Base-by-base conservation (phyloP, 768 basidiomycete species). In the Lactarius akahatsu region DNA sequence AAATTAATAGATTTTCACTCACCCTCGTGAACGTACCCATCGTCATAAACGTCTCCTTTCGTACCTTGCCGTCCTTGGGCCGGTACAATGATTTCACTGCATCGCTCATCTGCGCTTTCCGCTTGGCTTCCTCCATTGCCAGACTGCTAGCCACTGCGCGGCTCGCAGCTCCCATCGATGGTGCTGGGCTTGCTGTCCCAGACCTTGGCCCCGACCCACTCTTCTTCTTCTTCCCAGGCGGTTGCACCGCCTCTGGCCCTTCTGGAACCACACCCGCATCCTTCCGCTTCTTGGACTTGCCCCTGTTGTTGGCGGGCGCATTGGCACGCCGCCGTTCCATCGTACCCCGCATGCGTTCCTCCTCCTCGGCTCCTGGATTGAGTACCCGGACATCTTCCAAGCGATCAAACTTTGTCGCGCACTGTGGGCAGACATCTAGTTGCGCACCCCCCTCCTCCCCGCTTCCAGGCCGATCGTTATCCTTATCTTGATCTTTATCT, bases 21-120 rank as follows among this genome's bases (percentile, higher is more conserved):
- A 94, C 94, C 78, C 94, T 85, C 10, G 91, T 96, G 71, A 96
- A 97, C 15, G 94, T 96, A 20, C 88, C 87, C 84, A 89, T 91
- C 1, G 94, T 96, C 84, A 93, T 93, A 71, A 94, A 96, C 7
- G 92, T 94, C 78, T 91, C 90, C 74, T 94, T 92, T 74, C 79
- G 81, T 69, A 80, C 79, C 59, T 82, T 77, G 18, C 80, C 82
- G 26, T 85, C 83, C 64, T 86, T 85, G 13, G 79, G 75, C 50
- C 77, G 82, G 74, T 96, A 97, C 70, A 97, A 74, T 41, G 88
- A 89, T 78, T 89, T 91, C 41, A 97, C 87, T 18, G 92, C 92
- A 13, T 86, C 89, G 71, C 87, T 94, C 94, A 96, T 95, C 6
- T 77, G 82, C 2, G 87, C 87, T 76, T 87, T 93, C 69, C 94